Percentiles rank a stretch among this genome's conserved stretches.
Conservation (phyloP, 140 eudicot species). For the Stevia rebaudiana region DNA sequence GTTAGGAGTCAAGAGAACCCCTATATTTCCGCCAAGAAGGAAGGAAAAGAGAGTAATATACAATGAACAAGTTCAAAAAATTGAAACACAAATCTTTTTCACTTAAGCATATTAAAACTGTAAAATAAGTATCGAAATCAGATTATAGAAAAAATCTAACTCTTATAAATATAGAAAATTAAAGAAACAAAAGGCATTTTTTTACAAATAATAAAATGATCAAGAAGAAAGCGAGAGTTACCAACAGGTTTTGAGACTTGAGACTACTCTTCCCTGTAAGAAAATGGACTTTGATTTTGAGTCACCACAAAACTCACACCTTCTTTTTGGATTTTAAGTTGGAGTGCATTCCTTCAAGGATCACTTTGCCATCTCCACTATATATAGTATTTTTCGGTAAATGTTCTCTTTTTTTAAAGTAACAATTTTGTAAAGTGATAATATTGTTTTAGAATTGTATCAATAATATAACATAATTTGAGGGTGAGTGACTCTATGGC, state of each 20-base stretch:
- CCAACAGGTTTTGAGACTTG: constrained; percentile 10
- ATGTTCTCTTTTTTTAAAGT: not conserved
- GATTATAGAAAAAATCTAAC: not conserved
- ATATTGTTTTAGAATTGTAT: not conserved
- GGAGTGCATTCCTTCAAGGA: constrained; percentile 23
- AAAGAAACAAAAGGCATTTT: not conserved
- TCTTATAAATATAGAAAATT: constrained; percentile 6
- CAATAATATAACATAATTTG: not conserved
- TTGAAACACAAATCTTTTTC: too few species aligned
- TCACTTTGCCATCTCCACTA: constrained; percentile 19
- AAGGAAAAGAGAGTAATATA: too few species aligned
- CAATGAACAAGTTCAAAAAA: too few species aligned
- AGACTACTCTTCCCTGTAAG: constrained; percentile 9
- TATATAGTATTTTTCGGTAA: not conserved
- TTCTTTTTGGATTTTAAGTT: constrained; percentile 18
- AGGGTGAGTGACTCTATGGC: too few species aligned
- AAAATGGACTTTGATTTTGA: constrained; percentile 5
- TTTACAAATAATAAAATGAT: not conserved
- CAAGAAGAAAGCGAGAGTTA: constrained; percentile 9
- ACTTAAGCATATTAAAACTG: too few species aligned
- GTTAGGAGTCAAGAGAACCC: too few species aligned
- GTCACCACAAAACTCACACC: constrained; percentile 13
- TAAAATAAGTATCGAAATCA: not conserved
- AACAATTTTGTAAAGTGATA: not conserved
- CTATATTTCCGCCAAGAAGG: too few species aligned